Conservation (phyloP, 768 basidiomycete species). For the Paxillus involutus region DNA sequence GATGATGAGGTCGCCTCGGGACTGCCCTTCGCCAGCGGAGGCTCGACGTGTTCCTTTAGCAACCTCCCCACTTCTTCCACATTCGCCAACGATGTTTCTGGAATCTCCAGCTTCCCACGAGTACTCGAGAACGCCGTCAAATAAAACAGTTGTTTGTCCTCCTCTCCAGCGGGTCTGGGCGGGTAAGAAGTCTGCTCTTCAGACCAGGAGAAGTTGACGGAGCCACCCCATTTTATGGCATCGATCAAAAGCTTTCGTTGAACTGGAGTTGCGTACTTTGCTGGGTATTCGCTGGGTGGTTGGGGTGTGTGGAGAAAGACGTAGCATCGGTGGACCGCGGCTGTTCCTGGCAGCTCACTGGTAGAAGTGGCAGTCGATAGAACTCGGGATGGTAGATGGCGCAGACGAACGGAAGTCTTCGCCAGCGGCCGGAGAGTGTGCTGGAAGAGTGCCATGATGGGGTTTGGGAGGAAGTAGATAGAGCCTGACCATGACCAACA, state of each 20-base stretch:
- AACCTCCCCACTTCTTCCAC: conserved; percentile 44
- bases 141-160: conserved; percentile 24
- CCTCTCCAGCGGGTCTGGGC: conserved; percentile 10
- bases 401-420: too few species aligned
- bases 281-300: conserved; percentile 50
- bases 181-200: conserved; percentile 22
- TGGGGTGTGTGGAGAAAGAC: conserved; percentile 53
- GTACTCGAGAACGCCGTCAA: conserved; percentile 53
- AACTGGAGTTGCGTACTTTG: conserved; percentile 46
- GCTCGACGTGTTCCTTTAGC: conserved; percentile 34
- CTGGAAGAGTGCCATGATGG: background rate
- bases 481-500: too few species aligned
- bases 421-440: background rate
- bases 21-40: conserved; percentile 18
- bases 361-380: background rate
- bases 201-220: conserved; percentile 64
- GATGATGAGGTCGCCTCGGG: background rate
- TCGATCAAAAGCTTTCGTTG: conserved; percentile 50
- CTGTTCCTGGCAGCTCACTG: conserved; percentile 47
- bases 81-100: conserved; percentile 47
- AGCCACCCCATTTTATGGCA: conserved; percentile 46
- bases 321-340: conserved; percentile 50
- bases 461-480: background rate
- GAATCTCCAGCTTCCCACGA: conserved; percentile 50
- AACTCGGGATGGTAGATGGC: too few species aligned